Evolutionary conservation across 371 early-diverging fungal genomes (phyloP), one percentile per base, ranked within the genome.

Genomic region (Coemansia sp.): DNA sequence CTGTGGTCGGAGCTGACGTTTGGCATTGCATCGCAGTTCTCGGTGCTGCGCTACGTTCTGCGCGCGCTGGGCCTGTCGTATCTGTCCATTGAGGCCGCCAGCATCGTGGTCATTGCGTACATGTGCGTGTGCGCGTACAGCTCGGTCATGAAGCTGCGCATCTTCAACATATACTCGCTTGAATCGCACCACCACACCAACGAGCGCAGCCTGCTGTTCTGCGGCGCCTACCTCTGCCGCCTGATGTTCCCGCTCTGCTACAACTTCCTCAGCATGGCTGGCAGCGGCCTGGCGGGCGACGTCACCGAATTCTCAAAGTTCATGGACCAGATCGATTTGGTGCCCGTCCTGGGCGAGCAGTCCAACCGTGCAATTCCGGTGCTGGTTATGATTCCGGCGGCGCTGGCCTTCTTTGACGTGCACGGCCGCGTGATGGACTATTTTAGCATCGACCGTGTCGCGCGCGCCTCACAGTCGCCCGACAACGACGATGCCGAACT

Each of bases 1-100:
- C 80, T 97, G 16, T 95, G 95, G 95, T 94, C 94, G 5, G 97
- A 97, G 71, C 78, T 93, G 47, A 93, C 93, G 0, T 93, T 95
- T 69, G 86, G 86, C 55, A 72, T 88, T 30, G 61, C 60, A 2
- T 66, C 77, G 47, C 67, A 61, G n/a, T 38, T 68, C 35, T 79
- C 77, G 3, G 39, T 56, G 5, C 65, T 72, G 39, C 66, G 59
- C 40, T 38, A 67, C 48, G 41, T 76, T 20, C 51, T 75, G 61
- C 76, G 65, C 20, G 52, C 68, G 2, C 26, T 77, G 47, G 65
- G 61, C 4, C 60, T 78, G 16, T 58, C 71, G 16, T 76, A 71
- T 49, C 56, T 70, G 38, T 61, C 68, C 30, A 65, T 78, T 38
- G 78, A 94, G 92, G 61, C 86, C 4, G 69, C 55, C n/a, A 75